phyloP scores from a whole-genome alignment of 2,329 filamentous ascomycete genomes.

The Alternaria novae-zelandiae region DNA sequence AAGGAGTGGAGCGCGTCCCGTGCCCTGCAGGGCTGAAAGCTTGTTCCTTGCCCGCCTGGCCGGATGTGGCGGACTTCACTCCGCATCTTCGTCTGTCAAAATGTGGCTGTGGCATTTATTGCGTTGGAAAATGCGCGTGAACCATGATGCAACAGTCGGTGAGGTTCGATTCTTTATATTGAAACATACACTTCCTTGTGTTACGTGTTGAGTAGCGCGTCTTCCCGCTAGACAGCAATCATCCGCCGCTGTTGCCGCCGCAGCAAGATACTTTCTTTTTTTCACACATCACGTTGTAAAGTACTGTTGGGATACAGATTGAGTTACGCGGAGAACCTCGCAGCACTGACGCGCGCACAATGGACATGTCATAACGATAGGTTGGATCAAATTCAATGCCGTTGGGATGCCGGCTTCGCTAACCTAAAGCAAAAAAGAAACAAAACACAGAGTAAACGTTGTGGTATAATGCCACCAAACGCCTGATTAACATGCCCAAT shows the following conservation, averaged over 20 bases:
- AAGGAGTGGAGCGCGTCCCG: slow-evolving; percentile 7
- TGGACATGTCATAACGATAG: background rate
- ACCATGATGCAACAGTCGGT: background rate
- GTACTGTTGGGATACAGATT: background rate
- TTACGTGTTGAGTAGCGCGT: background rate
- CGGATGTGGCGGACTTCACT: slow-evolving; percentile 7
- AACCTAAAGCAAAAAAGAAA: slow-evolving; percentile 11
- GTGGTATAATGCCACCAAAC: slow-evolving; percentile 42
- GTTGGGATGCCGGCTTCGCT: background rate
- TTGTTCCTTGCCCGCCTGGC: slow-evolving; percentile 6
- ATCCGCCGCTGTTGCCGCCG: background rate
- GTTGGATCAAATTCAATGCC: background rate
- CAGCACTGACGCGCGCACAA: background rate
- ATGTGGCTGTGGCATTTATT: slow-evolving; percentile 2
- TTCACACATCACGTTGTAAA: background rate
- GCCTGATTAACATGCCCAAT: slow-evolving; percentile 26
- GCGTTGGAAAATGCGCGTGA: background rate
- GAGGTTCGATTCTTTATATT: background rate
- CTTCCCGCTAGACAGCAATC: slow-evolving; percentile 1
- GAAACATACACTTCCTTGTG: slow-evolving; percentile 8
- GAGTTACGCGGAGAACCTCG: background rate
- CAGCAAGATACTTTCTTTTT: background rate
- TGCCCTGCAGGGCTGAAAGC: slow-evolving; percentile 15
- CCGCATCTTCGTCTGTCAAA: background rate
- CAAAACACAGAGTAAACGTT: slow-evolving; percentile 24